Evolutionary conservation across 2,329 filamentous ascomycete genomes (phyloP), one percentile per base, ranked within the genome.

Genomic region (Paraconiothyrium sp.): DNA sequence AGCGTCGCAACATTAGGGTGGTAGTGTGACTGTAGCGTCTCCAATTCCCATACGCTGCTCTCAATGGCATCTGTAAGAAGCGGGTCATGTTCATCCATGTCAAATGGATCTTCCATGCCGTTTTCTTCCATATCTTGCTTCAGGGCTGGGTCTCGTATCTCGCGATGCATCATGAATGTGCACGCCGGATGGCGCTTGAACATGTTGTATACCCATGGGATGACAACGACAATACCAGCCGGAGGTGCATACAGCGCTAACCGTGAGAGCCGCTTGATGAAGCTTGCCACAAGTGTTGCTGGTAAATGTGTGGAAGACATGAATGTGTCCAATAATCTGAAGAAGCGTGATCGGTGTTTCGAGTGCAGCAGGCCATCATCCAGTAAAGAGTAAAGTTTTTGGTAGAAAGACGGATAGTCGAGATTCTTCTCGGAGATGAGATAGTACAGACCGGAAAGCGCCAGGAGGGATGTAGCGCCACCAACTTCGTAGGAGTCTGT

Each of bases 1-100:
- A 99, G 89, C 2, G 94, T 95, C 0, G 94, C 94, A 27, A 99
- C 93, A 70, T 98, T 99, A 14, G 96, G 95, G 76, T 99, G 95
- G 79, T 97, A 98, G 78, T 99, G 96, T 0, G 89, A 90, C 78
- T 96, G 93, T 60, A 98, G 83, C 61, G 93, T 93, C 62, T 96
- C 91, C 56, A 99, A 85, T 78, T 99, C 95, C 96, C 95, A 99
- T 8, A 99, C 81, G 77, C 91, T 93, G 78, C 93, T 97, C 60
- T 98, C 93, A 61, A 99, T 92, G 20, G 96, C 95, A 43, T 85
- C 80, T 0, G 94, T 97, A 76, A 90, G 85, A 85, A 93, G 92
- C 0, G 95, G 96, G 66, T 99, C 92, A 32, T 82, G 72, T 78
- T 97, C 92, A 5, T 88, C 82, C 55, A 89, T 85, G 60, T 91